phyloP scores from a whole-genome alignment of 257 asterid genomes.

The Ocimum tenuiflorum region DNA sequence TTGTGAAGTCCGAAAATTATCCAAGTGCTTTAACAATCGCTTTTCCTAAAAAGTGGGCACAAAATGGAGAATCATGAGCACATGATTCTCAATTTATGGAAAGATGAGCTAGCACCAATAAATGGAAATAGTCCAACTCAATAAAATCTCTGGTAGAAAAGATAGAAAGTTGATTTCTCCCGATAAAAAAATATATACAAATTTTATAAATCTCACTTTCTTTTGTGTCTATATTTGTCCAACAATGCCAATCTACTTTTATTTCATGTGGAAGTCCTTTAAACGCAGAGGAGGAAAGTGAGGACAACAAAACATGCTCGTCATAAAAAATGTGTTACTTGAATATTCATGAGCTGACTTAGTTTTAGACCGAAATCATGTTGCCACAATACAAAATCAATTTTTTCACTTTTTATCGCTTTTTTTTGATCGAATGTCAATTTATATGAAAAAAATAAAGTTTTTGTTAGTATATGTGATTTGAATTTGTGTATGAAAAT shows the following conservation, averaged over 20 bases:
- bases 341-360: too few species aligned
- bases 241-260: constrained; percentile 12
- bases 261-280: constrained; percentile 18
- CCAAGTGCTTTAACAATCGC: background rate
- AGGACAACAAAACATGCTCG: background rate
- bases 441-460: background rate
- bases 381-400: background rate
- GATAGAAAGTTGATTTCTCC: constrained; percentile 18
- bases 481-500: constrained; percentile 15
- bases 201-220: background rate
- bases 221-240: constrained; percentile 6
- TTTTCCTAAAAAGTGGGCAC: constrained; percentile 17
- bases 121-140: constrained; percentile 5
- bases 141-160: too few species aligned
- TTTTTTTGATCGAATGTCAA: too few species aligned
- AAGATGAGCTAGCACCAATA: constrained; percentile 24
- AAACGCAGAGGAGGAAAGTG: background rate
- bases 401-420: too few species aligned
- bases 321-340: background rate
- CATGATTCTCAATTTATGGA: constrained; percentile 29
- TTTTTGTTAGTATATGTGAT: background rate
- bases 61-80: constrained; percentile 23
- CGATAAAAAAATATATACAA: background rate
- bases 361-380: too few species aligned
- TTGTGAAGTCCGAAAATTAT: background rate